A percentile compares a stretch with the other conserved stretches of the same genome.
Evolutionary conservation across 2,329 filamentous ascomycete species (phyloP).

Genomic region (Exophiala spinifera): DNA sequence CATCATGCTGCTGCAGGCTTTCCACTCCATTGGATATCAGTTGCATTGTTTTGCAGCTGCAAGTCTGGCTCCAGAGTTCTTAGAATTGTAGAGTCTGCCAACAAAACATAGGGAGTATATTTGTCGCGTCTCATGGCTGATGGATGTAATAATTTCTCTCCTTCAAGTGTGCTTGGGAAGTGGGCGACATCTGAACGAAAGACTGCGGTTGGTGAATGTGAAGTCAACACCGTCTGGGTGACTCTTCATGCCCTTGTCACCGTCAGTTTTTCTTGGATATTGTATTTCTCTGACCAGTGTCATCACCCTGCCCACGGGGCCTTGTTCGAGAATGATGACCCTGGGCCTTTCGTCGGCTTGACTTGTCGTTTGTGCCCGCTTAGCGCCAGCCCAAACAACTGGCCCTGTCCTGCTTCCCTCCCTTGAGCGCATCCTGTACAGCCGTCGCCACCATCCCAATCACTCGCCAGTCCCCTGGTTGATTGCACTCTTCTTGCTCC

Average conservation of each 20-base stretch:
- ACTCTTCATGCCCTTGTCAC: no score
- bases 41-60: conserved; percentile 17
- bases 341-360: conserved; percentile 2
- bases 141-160: no score
- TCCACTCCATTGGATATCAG: conserved; percentile 19
- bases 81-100: background rate
- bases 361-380: conserved; percentile 1
- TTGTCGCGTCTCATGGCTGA: no score
- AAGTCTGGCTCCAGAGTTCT: background rate
- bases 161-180: no score
- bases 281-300: background rate
- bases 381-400: conserved; percentile 18
- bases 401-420: conserved; percentile 16
- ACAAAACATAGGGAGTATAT: background rate
- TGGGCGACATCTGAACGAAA: no score
- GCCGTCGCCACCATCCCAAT: background rate
- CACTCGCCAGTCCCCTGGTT: background rate
- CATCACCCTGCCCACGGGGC: background rate
- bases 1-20: conserved; percentile 13
- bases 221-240: no score
- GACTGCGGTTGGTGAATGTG: no score
- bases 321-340: background rate
- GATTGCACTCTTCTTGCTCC: conserved; percentile 3
- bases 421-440: conserved; percentile 1
- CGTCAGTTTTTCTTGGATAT: no score